These are phyloP conservation scores for Cudoniella acicularis DNA, from an alignment of 495 filamentous ascomycete genomes.

Conservation along the genomic window DNA sequence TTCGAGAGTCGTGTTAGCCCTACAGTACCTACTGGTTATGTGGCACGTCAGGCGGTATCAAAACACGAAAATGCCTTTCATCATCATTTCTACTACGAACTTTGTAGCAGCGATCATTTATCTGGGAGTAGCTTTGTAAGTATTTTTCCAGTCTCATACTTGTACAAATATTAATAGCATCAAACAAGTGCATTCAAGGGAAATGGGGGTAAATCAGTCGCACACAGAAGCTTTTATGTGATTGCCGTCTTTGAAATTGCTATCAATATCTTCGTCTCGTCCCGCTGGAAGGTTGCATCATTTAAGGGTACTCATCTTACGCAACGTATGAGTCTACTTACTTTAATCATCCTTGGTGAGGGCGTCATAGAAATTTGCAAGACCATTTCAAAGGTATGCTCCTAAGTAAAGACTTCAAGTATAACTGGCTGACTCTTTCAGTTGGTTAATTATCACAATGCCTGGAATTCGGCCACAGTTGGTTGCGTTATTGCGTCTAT, in stretches of 20 bases:
- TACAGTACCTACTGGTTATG: conserved; percentile 53
- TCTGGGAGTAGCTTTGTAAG: conserved; percentile 40
- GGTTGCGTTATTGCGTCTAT: conserved; percentile 28
- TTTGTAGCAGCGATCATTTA: conserved; percentile 43
- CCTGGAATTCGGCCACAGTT: conserved; percentile 24
- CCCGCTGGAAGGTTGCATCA: conserved; percentile 48
- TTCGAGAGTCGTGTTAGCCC: conserved; percentile 49
- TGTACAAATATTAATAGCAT: too few relatives aligned
- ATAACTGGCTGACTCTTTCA: neutral
- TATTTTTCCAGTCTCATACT: too few relatives aligned
- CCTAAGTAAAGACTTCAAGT: neutral
- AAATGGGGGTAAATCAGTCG: conserved; percentile 29
- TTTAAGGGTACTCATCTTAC: conserved; percentile 63
- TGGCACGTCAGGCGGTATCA: conserved; percentile 40
- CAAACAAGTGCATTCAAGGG: conserved; percentile 26
- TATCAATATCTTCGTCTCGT: conserved; percentile 45
- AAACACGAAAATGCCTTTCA: conserved; percentile 29
- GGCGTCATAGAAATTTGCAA: conserved; percentile 40
- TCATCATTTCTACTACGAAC: conserved; percentile 40
- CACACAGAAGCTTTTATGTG: conserved; percentile 45
- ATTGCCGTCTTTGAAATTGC: conserved; percentile 49
- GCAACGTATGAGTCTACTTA: conserved; percentile 60
- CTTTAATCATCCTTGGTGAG: conserved; percentile 66
- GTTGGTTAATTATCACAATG: conserved; percentile 26
- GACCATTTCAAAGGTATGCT: conserved; percentile 19